Percentiles rank a stretch among this genome's conserved stretches.
Evolutionary conservation across 2,329 filamentous ascomycete genomes (phyloP).

Genomic region (Aspergillus vadensis): DNA sequence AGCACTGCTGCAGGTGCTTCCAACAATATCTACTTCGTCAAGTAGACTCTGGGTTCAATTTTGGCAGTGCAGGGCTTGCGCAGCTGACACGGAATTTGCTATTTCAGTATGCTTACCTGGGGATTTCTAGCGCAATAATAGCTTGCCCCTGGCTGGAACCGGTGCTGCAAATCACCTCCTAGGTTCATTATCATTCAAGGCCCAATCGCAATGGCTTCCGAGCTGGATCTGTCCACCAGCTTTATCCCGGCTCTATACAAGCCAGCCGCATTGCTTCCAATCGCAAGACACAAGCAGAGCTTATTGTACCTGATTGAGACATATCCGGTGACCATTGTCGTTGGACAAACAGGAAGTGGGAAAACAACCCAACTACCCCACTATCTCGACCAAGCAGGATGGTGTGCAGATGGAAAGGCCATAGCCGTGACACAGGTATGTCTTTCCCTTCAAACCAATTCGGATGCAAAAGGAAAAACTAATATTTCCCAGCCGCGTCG

Average conservation of each 20-base stretch:
- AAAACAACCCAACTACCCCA: conserved; percentile 97
- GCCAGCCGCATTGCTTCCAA: conserved; percentile 79
- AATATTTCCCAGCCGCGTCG: conserved; percentile 68
- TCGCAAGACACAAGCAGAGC: conserved; percentile 76
- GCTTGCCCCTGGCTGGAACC: background rate
- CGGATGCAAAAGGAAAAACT: conserved; percentile 7
- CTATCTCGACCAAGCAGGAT: conserved; percentile 83
- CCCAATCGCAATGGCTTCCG: conserved; percentile 41
- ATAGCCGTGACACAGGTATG: conserved; percentile 86
- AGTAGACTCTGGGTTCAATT: background rate
- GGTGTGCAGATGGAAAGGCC: conserved; percentile 79
- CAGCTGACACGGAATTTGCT: background rate
- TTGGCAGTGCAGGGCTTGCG: background rate
- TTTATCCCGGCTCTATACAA: conserved; percentile 84
- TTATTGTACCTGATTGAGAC: conserved; percentile 86
- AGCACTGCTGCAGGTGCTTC: background rate
- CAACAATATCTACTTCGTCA: background rate
- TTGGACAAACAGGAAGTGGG: conserved; percentile 91
- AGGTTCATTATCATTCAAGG: background rate
- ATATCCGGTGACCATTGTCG: conserved; percentile 79
- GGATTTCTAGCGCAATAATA: background rate
- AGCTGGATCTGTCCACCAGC: conserved; percentile 46
- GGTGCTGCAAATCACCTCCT: background rate
- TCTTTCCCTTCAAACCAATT: conserved; percentile 6
- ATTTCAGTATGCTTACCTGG: conserved; percentile 12